phyloP scores from a whole-genome alignment of 2,329 filamentous ascomycete genomes.

The Calonectria honghensis region DNA sequence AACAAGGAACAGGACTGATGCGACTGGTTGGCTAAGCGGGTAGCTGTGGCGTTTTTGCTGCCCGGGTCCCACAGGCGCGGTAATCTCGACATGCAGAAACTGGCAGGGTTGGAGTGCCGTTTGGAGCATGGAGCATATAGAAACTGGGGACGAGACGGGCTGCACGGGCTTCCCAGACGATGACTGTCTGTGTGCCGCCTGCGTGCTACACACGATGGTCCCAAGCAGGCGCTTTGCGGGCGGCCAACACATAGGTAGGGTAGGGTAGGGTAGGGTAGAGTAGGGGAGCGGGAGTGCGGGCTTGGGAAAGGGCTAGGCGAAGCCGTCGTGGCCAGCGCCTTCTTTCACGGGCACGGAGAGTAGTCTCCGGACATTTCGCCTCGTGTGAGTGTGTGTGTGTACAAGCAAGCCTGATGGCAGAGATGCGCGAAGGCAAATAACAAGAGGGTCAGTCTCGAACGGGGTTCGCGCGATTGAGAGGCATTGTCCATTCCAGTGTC shows the following conservation, averaged over 20 bases:
- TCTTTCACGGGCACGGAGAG: constrained; percentile 12
- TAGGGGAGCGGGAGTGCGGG: constrained; percentile 14
- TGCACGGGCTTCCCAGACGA: constrained; percentile 29
- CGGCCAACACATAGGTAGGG: constrained; percentile 28
- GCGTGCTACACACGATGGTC: constrained; percentile 12
- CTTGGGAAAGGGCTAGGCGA: constrained; percentile 7
- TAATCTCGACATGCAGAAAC: constrained; percentile 38
- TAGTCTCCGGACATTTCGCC: neutral
- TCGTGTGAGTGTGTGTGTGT: neutral
- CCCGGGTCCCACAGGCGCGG: constrained; percentile 41
- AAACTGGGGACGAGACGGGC: constrained; percentile 17
- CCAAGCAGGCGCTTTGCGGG: constrained; percentile 25
- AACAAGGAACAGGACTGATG: constrained; percentile 34
- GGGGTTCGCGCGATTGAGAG: constrained; percentile 29
- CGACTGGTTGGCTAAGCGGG: constrained; percentile 36
- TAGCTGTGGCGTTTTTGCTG: constrained; percentile 41
- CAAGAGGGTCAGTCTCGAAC: constrained; percentile 26
- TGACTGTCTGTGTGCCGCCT: constrained; percentile 23
- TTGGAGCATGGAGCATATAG: constrained; percentile 33
- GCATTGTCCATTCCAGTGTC: constrained; percentile 31
- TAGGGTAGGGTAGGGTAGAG: neutral
- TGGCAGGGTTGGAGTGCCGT: constrained; percentile 36
- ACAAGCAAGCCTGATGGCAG: neutral
- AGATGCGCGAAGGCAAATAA: neutral
- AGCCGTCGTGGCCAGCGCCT: constrained; percentile 6